Base-by-base conservation (phyloP, 176 grass and related monocot genomes). In the Zoysia japonica region DNA sequence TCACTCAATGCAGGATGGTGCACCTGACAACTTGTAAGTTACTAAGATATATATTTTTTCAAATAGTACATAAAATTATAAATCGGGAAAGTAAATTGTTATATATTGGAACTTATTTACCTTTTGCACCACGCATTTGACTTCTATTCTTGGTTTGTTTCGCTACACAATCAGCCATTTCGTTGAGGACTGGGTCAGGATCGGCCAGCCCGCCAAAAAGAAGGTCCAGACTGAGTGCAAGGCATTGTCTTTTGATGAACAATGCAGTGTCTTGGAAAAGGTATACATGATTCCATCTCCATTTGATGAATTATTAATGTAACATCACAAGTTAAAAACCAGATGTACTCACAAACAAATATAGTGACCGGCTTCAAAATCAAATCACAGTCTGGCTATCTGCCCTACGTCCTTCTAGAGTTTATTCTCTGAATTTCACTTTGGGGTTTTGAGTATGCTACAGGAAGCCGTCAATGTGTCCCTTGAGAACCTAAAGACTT, bases 161-260 rank as follows among this genome's bases (percentile, higher is more conserved):
- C 36, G 45, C 52, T 5, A 7, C 52, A 16, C 8, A 1, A 9
- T 3, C 71, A 98, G 95, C 62, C 85, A 93, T 48, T 98, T 94
- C 75, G 93, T 98, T 0, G 95, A 98, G 90, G 88, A 93, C 40
- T 98, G 95, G 95, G 95, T 98, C 44, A 93, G 88, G 78, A 87
- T 94, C 9, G 84, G 92, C 4, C 76, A 48, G 8, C 78, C 76
- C 0, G 95, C 92, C 2, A 94, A 83, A 84, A 81, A 84, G 55
- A 93, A 94, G 84, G 95, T 94, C 71, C 54, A 83, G 74, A 15
- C 41, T 6, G 59, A 82, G 3, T 60, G 80, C 49, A 46, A 49
- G 13, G 15, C 74, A 0, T 7, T 88, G 41, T 50, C 80, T 8
- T 83, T 93, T 28, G 80, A 83, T 47, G 90, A 89, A 4, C 92